These are phyloP conservation scores for Cercospora sp. DNA, from an alignment of 2,329 filamentous ascomycete genomes.

Conservation along the genomic window DNA sequence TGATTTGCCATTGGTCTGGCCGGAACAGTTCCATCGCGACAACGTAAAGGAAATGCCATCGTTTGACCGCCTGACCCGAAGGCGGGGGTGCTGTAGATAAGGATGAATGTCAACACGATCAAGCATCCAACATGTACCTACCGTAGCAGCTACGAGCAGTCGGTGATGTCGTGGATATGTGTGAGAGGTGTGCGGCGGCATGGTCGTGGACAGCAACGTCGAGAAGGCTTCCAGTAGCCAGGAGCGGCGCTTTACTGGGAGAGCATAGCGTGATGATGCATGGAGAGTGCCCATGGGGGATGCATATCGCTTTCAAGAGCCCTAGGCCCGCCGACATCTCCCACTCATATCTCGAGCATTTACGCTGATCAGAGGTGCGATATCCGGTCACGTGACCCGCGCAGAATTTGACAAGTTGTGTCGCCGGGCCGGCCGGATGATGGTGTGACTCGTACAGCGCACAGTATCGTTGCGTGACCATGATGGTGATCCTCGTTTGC, in stretches of 20 bases:
- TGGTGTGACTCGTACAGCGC: neutral
- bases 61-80: slow-evolving; percentile 15
- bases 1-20: slow-evolving; percentile 28
- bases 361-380: slow-evolving; percentile 3
- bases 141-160: neutral
- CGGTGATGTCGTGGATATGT: neutral
- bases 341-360: slow-evolving; percentile 5
- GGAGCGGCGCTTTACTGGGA: neutral
- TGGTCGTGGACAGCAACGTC: neutral
- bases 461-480: neutral
- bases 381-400: neutral
- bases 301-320: neutral
- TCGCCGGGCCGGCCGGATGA: neutral
- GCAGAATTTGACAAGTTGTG: neutral
- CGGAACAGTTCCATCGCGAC: slow-evolving; percentile 28
- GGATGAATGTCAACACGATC: neutral
- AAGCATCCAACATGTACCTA: neutral
- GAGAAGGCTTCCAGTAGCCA: neutral
- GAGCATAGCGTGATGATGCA: neutral
- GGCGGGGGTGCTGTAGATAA: slow-evolving; percentile 6
- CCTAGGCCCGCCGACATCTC: neutral
- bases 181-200: neutral
- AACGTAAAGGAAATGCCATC: slow-evolving; percentile 16
- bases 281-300: neutral
- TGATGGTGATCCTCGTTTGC: neutral